phyloP scores from a whole-genome alignment of 805 yeast genomes.

The Spathaspora passalidarum region DNA sequence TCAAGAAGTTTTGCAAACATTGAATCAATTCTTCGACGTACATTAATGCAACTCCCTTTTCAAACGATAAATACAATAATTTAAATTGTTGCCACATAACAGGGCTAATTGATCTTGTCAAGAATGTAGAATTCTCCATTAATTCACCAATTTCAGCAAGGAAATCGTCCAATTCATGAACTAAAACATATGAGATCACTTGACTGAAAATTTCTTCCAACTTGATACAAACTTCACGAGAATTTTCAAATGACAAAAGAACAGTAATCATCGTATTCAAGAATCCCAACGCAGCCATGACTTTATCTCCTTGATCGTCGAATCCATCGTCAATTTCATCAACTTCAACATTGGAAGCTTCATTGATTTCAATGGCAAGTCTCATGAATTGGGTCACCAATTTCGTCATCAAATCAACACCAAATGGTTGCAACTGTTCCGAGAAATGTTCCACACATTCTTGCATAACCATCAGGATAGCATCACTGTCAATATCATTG shows the following conservation, averaged over 20 bases:
- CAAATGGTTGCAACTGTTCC: constrained; percentile 85
- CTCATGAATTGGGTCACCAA: constrained; percentile 66
- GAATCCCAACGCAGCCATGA: constrained; percentile 78
- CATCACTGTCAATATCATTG: constrained; percentile 81
- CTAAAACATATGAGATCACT: constrained; percentile 63
- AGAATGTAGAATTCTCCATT: constrained; percentile 45
- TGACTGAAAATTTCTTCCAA: constrained; percentile 71
- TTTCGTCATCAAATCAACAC: constrained; percentile 50
- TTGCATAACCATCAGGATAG: constrained; percentile 88
- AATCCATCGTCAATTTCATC: constrained; percentile 25
- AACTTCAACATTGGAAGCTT: constrained; percentile 37
- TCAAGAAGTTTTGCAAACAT: constrained; percentile 69
- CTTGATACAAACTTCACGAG: constrained; percentile 59
- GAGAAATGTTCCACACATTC: constrained; percentile 89
- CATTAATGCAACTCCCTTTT: constrained; percentile 48
- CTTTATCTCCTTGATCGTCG: constrained; percentile 56
- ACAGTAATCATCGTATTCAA: constrained; percentile 81
- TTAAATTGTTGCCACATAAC: constrained; percentile 73
- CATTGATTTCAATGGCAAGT: constrained; percentile 45
- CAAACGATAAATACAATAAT: constrained; percentile 32
- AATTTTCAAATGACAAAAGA: constrained; percentile 76
- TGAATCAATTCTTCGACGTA: constrained; percentile 76
- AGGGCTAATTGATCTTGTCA: constrained; percentile 47
- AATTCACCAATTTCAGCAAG: constrained; percentile 75
- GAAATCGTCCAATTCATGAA: constrained; percentile 66